Base-by-base conservation (phyloP, 768 basidiomycete species). In the Leccinum broughii region DNA sequence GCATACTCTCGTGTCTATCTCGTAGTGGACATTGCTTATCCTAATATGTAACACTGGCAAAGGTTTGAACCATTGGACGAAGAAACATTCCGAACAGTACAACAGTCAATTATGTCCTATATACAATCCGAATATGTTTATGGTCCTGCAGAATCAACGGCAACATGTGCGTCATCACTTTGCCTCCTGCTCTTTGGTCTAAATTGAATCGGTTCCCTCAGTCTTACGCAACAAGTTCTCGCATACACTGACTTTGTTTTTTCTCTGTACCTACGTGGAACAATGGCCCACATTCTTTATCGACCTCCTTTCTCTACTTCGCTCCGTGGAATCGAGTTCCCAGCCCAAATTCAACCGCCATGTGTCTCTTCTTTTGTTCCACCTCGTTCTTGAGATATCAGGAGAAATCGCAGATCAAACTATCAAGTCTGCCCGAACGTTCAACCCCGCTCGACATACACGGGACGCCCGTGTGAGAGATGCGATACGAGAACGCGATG, bases 371-470 rank as follows among this genome's bases (percentile, higher is more conserved):
- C 83, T 99, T 59, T 87, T 97, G 72, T 92, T 98, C 72, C 94
- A 92, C 68, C 81, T 98, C 66, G 81, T 99, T 49, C 86, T 91
- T 60, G 97, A 99, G 73, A 95, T 98, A 56, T 95, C 95, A 0
- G 91, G 92, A 13, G 97, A 99, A 75, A 91, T 98, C n/a, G 93
- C 93, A 54, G 97, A 99, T 77, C 90, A 93, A 68, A 85, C 93
- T 62, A 86, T 98, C 68, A 94, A 96, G 76, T 83, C 91, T 53
- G 95, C 95, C 14, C 81, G 95, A 54, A 73, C 85, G 48, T 94
- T 84, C 71, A 86, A 80, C 56, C 77, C 81, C 8, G 84, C 80
- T 53, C 84, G 97, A 52, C 88, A 93, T 70, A 78, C 82, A 50
- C 85, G 94, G 57, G 97, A 99, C 77, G 86, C 79, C 20, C 85